Percentiles rank a stretch among this genome's conserved stretches.
These are phyloP conservation scores for Chlorokybus atmophyticus DNA, from an alignment of 139 green algal genomes.

Conservation along the genomic window DNA sequence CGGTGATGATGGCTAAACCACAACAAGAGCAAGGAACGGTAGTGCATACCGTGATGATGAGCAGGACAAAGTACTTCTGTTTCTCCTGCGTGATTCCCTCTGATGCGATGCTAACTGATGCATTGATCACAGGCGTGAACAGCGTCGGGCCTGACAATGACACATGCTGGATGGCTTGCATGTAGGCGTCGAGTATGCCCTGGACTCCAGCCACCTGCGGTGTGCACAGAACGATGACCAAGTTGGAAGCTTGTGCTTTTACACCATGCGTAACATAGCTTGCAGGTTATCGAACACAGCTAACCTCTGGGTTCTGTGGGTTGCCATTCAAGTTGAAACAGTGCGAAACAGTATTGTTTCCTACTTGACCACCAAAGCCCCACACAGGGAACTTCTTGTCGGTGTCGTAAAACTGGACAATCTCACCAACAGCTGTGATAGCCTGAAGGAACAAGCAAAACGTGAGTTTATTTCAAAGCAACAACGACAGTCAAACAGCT, in stretches of 20 bases:
- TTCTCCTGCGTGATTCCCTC: slow-evolving; percentile 3
- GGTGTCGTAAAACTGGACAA: slow-evolving; percentile 6
- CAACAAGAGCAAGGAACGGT: too few relatives aligned
- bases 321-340: slow-evolving; percentile 6
- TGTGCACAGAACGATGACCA: too few relatives aligned
- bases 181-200: slow-evolving; percentile 7
- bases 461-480: neutral
- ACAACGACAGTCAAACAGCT: neutral
- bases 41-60: slow-evolving; percentile 13
- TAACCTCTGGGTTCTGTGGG: neutral
- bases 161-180: neutral
- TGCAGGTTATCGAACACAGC: too few relatives aligned
- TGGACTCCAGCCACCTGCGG: slow-evolving; percentile 7
- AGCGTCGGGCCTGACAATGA: slow-evolving; percentile 6
- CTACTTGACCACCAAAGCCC: slow-evolving; percentile 5
- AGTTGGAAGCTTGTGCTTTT: too few relatives aligned
- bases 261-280: too few relatives aligned
- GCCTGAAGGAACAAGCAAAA: neutral
- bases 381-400: slow-evolving; percentile 4
- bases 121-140: slow-evolving; percentile 7
- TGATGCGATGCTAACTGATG: neutral
- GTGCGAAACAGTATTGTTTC: neutral
- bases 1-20: too few relatives aligned
- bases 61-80: slow-evolving; percentile 13
- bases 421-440: neutral